Conservation (phyloP, 768 basidiomycete species). For the Paxillus involutus region DNA sequence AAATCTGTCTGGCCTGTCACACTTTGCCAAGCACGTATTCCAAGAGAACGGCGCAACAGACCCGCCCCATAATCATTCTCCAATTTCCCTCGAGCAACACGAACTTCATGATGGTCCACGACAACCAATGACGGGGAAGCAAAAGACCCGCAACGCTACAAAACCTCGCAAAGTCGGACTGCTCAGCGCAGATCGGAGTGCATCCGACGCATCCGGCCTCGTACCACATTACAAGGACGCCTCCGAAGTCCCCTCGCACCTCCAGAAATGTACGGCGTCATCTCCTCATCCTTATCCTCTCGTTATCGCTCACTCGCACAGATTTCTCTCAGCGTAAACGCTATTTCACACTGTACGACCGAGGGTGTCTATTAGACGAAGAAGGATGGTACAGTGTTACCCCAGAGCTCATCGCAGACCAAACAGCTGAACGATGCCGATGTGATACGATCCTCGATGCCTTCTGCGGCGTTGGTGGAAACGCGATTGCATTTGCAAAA, state of each 20-base stretch:
- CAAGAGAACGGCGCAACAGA: conserved; percentile 12
- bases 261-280: conserved; percentile 69
- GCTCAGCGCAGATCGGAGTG: conserved; percentile 33
- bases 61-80: conserved; percentile 3
- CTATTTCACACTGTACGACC: conserved; percentile 75
- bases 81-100: not conserved
- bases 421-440: conserved; percentile 91
- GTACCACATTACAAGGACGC: conserved; percentile 68
- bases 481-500: conserved; percentile 94
- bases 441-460: conserved; percentile 86
- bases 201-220: conserved; percentile 69
- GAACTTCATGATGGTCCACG: not conserved
- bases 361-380: conserved; percentile 86
- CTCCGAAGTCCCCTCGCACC: conserved; percentile 70
- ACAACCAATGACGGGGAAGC: not conserved
- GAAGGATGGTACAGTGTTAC: conserved; percentile 99
- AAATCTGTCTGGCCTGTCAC: conserved; percentile 41
- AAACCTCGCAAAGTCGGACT: conserved; percentile 26
- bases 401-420: conserved; percentile 87
- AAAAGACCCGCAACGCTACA: not conserved
- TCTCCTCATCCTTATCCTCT: not conserved
- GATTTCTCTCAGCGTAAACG: conserved; percentile 86
- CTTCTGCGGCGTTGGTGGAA: conserved; percentile 97
- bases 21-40: conserved; percentile 42
- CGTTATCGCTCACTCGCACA: conserved; percentile 30